A percentile compares a stretch with the other conserved stretches of the same genome.
Conservation (phyloP, 148 eudicot genomes). For the Camellia sinensis region DNA sequence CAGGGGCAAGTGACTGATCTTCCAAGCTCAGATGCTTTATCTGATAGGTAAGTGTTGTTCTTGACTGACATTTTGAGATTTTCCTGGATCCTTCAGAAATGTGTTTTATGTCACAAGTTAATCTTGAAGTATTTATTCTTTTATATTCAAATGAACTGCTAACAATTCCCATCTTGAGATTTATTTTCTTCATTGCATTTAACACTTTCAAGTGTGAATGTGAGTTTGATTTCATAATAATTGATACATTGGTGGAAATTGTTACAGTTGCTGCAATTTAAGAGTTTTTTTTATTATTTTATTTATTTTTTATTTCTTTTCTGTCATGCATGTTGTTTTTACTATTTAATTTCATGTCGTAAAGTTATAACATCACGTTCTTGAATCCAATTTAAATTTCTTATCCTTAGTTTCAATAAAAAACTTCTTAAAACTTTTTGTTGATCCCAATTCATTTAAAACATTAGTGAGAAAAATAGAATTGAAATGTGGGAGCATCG, state of each 20-base stretch:
- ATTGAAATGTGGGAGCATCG: background rate
- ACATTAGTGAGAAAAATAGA: too few species aligned
- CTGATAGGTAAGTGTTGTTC: conserved; percentile 23
- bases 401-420: background rate
- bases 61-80: background rate
- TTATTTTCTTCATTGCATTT: background rate
- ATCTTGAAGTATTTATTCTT: background rate
- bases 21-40: conserved; percentile 16
- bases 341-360: background rate
- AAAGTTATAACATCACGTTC: background rate
- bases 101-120: too few species aligned
- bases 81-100: background rate
- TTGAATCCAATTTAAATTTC: background rate
- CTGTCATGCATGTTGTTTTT: background rate
- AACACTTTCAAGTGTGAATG: background rate
- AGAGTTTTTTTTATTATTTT: background rate
- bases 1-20: conserved; percentile 20
- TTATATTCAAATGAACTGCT: background rate
- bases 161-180: background rate
- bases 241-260: background rate
- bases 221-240: background rate
- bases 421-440: too few species aligned
- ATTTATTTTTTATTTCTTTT: background rate
- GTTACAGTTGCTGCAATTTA: background rate
- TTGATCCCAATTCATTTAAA: too few species aligned